phyloP scores from a whole-genome alignment of 2,329 filamentous ascomycete genomes.

The Drechmeria coniospora region DNA sequence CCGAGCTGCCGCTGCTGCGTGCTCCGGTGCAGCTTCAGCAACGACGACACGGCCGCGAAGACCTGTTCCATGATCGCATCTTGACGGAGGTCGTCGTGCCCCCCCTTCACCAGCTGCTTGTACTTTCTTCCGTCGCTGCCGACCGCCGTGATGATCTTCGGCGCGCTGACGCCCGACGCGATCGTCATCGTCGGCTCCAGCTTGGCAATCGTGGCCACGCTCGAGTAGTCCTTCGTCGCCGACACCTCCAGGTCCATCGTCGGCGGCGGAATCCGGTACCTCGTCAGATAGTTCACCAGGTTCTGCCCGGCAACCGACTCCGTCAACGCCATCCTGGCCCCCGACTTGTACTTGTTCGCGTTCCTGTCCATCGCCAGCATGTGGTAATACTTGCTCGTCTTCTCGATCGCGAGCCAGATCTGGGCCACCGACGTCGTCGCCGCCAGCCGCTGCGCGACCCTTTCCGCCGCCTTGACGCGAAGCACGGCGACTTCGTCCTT shows the following conservation, averaged over 20 bases:
- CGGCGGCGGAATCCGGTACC: constrained; percentile 65
- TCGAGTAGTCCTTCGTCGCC: constrained; percentile 57
- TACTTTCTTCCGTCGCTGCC: constrained; percentile 65
- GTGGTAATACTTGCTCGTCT: constrained; percentile 54
- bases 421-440: constrained; percentile 31
- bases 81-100: constrained; percentile 89
- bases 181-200: constrained; percentile 68
- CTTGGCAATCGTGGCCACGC: constrained; percentile 56
- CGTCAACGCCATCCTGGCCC: constrained; percentile 47
- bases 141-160: constrained; percentile 78
- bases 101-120: constrained; percentile 88
- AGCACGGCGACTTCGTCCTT: constrained; percentile 63
- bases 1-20: constrained; percentile 80
- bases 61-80: constrained; percentile 99
- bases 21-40: constrained; percentile 70
- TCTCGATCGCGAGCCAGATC: constrained; percentile 59
- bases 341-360: constrained; percentile 49
- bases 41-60: constrained; percentile 84
- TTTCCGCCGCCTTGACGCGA: constrained; percentile 57
- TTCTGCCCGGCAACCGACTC: constrained; percentile 47
- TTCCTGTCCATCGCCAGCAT: constrained; percentile 50
- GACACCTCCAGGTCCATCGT: constrained; percentile 74
- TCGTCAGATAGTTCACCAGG: constrained; percentile 46
- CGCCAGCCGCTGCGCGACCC: constrained; percentile 46
- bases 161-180: constrained; percentile 78